phyloP scores from a whole-genome alignment of 768 basidiomycete genomes.

The Amanita subjunquillea region DNA sequence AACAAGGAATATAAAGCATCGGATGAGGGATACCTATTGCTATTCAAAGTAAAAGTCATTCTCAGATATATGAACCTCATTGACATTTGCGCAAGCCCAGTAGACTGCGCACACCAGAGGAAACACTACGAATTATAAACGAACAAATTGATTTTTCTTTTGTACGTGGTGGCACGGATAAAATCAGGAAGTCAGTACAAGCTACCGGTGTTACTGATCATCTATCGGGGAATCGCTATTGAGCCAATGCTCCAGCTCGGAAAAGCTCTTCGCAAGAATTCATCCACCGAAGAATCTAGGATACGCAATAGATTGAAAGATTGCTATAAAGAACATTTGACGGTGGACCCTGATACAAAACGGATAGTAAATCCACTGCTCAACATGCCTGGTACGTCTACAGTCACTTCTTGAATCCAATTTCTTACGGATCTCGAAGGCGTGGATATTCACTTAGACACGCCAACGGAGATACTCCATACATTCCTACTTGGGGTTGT shows the following conservation, averaged over 20 bases:
- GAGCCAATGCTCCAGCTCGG: constrained; percentile 1
- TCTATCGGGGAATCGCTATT: neutral
- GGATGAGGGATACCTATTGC: constrained; percentile 11
- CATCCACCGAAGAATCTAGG: neutral
- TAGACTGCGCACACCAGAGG: constrained; percentile 5
- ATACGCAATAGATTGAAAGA: neutral
- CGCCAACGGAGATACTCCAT: constrained; percentile 35
- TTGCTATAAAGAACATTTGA: neutral
- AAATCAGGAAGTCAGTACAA: neutral
- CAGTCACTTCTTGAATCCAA: constrained; percentile 7
- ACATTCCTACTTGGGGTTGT: constrained; percentile 33
- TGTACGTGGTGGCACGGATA: neutral
- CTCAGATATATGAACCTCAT: neutral
- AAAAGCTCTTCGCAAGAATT: neutral
- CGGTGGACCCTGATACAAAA: neutral
- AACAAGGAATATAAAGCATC: constrained; percentile 6
- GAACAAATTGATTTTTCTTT: constrained; percentile 11
- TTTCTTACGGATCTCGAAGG: constrained; percentile 13
- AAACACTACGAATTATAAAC: constrained; percentile 11
- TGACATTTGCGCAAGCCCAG: constrained; percentile 8
- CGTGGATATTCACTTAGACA: constrained; percentile 30
- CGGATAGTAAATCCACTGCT: neutral
- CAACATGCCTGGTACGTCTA: constrained; percentile 8
- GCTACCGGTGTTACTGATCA: neutral
- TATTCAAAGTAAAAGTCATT: constrained; percentile 14